Percentiles rank a stretch among this genome's conserved stretches.
These are phyloP conservation scores for Larix kaempferi DNA, from an alignment of 75 land plant genomes.

Conservation along the genomic window DNA sequence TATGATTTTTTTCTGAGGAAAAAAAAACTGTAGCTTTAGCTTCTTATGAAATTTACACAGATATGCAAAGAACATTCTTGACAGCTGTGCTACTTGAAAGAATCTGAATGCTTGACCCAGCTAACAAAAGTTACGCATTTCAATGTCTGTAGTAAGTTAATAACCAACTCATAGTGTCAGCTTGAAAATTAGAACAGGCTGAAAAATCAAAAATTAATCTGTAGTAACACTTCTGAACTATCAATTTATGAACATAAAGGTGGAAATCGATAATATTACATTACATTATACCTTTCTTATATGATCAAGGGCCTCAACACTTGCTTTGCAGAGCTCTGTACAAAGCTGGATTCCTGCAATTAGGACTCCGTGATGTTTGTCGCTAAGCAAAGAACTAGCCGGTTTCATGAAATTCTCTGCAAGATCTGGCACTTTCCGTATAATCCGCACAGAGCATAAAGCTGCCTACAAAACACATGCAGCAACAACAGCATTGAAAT, in stretches of 20 bases:
- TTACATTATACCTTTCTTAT: constrained; percentile 71
- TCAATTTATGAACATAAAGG: neutral
- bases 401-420: constrained; percentile 85
- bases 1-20: too few species aligned
- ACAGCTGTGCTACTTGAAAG: neutral
- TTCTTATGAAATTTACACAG: neutral
- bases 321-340: constrained; percentile 86
- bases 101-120: neutral
- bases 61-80: neutral
- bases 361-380: constrained; percentile 98
- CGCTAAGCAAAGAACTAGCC: constrained; percentile 77
- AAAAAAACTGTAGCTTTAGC: neutral
- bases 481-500: neutral
- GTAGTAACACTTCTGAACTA: neutral
- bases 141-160: neutral
- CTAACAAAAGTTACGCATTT: neutral
- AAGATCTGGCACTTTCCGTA: constrained; percentile 95
- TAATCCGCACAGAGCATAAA: constrained; percentile 88
- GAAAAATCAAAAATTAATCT: neutral
- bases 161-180: neutral
- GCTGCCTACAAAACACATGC: constrained; percentile 71
- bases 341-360: constrained; percentile 94
- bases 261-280: neutral
- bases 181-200: neutral
- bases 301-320: constrained; percentile 71